A percentile compares a stretch with the other conserved stretches of the same genome.
phyloP scores from a whole-genome alignment of 169 alveolate genomes.

The Babesia sp. region DNA sequence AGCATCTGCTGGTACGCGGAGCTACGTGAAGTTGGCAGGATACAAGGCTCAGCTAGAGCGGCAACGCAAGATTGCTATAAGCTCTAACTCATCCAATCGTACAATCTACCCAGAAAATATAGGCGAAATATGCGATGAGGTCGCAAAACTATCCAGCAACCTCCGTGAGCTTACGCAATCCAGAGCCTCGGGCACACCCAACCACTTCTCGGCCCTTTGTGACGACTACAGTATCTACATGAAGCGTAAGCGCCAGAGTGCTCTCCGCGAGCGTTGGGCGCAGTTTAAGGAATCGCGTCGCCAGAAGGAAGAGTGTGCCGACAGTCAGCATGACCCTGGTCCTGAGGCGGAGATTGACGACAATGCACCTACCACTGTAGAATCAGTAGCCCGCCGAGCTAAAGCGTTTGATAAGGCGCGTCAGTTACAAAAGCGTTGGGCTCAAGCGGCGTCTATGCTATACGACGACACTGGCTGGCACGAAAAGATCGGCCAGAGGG shows the following conservation, averaged over 20 bases:
- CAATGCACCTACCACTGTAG: too few relatives aligned
- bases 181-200: background rate
- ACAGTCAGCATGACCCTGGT: too few relatives aligned
- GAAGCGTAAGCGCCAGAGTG: conserved; percentile 35
- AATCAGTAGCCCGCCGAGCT: too few relatives aligned
- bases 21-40: conserved; percentile 10
- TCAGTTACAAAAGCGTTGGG: background rate
- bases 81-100: background rate
- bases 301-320: too few relatives aligned
- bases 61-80: background rate
- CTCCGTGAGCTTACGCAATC: background rate
- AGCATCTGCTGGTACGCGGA: conserved; percentile 46
- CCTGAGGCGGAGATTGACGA: too few relatives aligned
- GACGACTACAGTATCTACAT: conserved; percentile 48
- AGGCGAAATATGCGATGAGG: conserved; percentile 12
- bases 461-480: too few relatives aligned
- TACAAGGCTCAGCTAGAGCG: conserved; percentile 18
- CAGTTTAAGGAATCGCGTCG: background rate
- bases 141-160: background rate
- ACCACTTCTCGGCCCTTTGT: conserved; percentile 1
- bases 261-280: conserved; percentile 9
- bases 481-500: too few relatives aligned
- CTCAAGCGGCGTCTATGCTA: background rate
- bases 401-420: too few relatives aligned
- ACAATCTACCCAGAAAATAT: background rate